These are phyloP conservation scores for Neocucurbitaria cava DNA, from an alignment of 2,329 filamentous ascomycete species.

Conservation along the genomic window DNA sequence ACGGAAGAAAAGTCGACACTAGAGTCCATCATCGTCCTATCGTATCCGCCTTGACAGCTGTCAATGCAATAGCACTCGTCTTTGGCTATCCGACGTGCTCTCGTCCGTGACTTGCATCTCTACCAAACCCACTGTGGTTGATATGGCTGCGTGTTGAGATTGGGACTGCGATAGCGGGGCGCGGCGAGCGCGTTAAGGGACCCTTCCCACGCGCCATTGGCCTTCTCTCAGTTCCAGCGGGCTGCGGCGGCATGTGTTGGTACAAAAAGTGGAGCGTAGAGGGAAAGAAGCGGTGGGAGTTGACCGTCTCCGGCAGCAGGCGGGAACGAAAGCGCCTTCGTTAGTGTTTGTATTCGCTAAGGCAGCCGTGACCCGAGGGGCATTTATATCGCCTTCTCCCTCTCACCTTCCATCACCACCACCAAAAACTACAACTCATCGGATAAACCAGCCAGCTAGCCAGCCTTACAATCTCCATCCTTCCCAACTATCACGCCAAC, in stretches of 20 bases:
- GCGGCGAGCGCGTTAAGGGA: slow-evolving; percentile 22
- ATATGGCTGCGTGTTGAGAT: slow-evolving; percentile 27
- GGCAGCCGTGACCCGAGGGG: slow-evolving; percentile 20
- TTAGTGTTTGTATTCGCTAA: slow-evolving; percentile 27
- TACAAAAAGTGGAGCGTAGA: slow-evolving; percentile 32
- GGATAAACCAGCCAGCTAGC: slow-evolving; percentile 12
- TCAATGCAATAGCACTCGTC: slow-evolving; percentile 4
- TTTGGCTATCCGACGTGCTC: background rate
- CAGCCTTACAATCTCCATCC: slow-evolving; percentile 10
- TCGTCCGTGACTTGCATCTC: slow-evolving; percentile 18
- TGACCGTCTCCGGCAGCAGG: slow-evolving; percentile 33
- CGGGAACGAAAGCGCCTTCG: slow-evolving; percentile 25
- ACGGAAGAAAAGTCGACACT: slow-evolving; percentile 2
- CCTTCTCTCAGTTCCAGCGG: slow-evolving; percentile 5
- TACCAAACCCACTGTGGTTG: slow-evolving; percentile 25
- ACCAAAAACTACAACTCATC: slow-evolving; percentile 8
- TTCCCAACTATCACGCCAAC: slow-evolving; percentile 18
- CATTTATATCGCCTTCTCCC: slow-evolving; percentile 26
- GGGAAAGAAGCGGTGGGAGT: slow-evolving; percentile 41
- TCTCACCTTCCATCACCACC: slow-evolving; percentile 13
- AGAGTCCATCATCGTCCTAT: slow-evolving; percentile 8
- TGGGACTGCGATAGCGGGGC: slow-evolving; percentile 27
- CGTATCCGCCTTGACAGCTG: slow-evolving; percentile 17
- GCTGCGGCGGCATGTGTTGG: slow-evolving; percentile 24
- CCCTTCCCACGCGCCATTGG: slow-evolving; percentile 29